phyloP scores from a whole-genome alignment of 108 stramenopile genomes.

The Pseudonitzschia multiseries region DNA sequence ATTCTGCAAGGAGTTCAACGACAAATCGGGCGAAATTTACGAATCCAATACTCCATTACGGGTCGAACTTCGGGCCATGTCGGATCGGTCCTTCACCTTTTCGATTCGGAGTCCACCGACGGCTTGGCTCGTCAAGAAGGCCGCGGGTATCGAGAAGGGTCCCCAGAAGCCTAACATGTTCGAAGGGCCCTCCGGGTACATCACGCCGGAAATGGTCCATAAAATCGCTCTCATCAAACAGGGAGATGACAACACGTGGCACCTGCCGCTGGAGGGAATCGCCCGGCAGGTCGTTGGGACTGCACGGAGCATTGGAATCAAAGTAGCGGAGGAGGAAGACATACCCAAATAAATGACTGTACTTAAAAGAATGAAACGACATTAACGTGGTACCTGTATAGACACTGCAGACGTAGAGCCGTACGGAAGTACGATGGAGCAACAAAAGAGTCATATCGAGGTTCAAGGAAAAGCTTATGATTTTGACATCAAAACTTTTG shows the following conservation, averaged over 20 bases:
- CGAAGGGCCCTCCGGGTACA: conserved; percentile 62
- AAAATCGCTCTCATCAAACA: conserved; percentile 92
- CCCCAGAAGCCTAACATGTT: conserved; percentile 44
- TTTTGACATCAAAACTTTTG: too few species aligned
- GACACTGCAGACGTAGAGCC: too few species aligned
- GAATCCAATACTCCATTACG: conserved; percentile 70
- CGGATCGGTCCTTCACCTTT: conserved; percentile 85
- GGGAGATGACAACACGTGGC: conserved; percentile 72
- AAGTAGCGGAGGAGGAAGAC: conserved; percentile 29
- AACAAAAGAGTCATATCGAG: too few species aligned
- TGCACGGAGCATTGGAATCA: conserved; percentile 75
- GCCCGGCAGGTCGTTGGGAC: conserved; percentile 84
- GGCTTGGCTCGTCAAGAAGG: conserved; percentile 73
- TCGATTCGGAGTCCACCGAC: conserved; percentile 83
- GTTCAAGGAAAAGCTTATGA: too few species aligned
- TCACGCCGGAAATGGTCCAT: conserved; percentile 87
- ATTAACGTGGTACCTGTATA: too few species aligned
- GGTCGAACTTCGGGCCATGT: conserved; percentile 74
- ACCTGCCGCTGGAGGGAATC: conserved; percentile 80
- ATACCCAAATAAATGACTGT: conserved; percentile 5
- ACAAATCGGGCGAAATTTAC: conserved; percentile 63
- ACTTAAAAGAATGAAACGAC: too few species aligned
- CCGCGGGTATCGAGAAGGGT: conserved; percentile 80
- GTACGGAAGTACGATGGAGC: too few species aligned
- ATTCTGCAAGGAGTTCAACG: conserved; percentile 95